Conservation (phyloP, 768 basidiomycete species). For the Leccinum arenicola region DNA sequence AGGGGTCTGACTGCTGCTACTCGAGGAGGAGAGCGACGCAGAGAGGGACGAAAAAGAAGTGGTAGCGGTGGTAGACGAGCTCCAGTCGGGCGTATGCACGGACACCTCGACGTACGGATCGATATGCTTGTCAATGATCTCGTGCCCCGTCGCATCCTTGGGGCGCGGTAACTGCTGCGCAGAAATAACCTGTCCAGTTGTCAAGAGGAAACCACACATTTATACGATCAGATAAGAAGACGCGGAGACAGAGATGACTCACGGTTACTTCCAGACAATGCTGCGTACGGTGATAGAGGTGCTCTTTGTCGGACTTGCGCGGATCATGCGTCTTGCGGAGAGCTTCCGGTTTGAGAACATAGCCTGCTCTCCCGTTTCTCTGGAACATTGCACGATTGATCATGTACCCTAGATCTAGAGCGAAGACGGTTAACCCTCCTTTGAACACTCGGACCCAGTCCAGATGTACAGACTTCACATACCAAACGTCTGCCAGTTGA, state of each 20-base stretch:
- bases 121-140: constrained; percentile 54
- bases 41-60: not conserved
- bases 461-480: constrained; percentile 25
- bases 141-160: constrained; percentile 59
- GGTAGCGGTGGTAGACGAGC: constrained; percentile 2
- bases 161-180: constrained; percentile 86
- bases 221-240: not conserved
- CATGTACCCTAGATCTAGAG: constrained; percentile 78
- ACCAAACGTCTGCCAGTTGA: constrained; percentile 99
- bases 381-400: constrained; percentile 97
- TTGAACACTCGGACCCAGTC: not conserved
- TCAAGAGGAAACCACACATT: not conserved
- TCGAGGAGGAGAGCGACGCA: not conserved
- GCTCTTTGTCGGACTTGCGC: constrained; percentile 59
- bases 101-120: constrained; percentile 85
- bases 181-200: constrained; percentile 61
- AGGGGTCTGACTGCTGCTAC: not conserved
- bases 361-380: constrained; percentile 83
- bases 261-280: constrained; percentile 68
- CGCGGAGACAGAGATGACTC: constrained; percentile 10
- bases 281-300: constrained; percentile 48
- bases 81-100: constrained; percentile 75
- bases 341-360: constrained; percentile 83
- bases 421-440: not conserved
- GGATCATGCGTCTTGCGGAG: constrained; percentile 54